Base-by-base conservation (phyloP, 768 basidiomycete species). In the Rhizopogon salebrosus region DNA sequence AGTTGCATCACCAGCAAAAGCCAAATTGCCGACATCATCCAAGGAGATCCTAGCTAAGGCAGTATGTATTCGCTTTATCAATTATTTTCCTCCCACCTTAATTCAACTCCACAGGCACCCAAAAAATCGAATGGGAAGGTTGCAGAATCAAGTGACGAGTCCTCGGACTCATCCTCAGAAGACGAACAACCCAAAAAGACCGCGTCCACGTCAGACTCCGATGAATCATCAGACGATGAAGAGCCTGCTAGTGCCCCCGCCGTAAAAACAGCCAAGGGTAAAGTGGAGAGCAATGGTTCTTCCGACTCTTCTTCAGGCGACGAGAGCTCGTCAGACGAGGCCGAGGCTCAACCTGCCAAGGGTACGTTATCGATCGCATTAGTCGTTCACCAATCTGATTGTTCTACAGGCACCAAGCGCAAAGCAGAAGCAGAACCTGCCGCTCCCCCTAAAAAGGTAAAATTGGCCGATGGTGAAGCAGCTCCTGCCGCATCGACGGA, bases 401-500 rank as follows among this genome's bases (percentile, higher is more conserved):
- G 11, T 9, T 13, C 39, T 53, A 56, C 46, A 38, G 42, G 51
- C 22, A 84, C 80, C 55, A 95, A 95, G 72, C 86, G 93, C 61
- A 95, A 95, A 72, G 90, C 89, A 26, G 82, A 83, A 24, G 80
- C 79, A 20, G 80, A 80, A 24, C 71, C 70, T 18, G 72, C 79
- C 40, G 77, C 76, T 13, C 77, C 84, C 37, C 70, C 80, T 35
- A 95, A 98, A 79, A 95, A 95, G 72, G 79, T 76, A 60, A 97
- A 94, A 75, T 74, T 86, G 45, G 80, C 71, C 41, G 78, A 85
- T 60, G 84, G 75, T 52, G 70, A 70, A 27, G 69, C 69, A 14
- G 65, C 68, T 20, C 51, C 61, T 5, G 62, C 58, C 26, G 72
- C 59, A 43, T 63, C 71, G 0, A 37, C 26, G 9, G 78, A 80